Evolutionary conservation across 768 basidiomycete genomes (phyloP), one percentile per base, ranked within the genome.

Genomic region (Mrakia hoshinonis): DNA sequence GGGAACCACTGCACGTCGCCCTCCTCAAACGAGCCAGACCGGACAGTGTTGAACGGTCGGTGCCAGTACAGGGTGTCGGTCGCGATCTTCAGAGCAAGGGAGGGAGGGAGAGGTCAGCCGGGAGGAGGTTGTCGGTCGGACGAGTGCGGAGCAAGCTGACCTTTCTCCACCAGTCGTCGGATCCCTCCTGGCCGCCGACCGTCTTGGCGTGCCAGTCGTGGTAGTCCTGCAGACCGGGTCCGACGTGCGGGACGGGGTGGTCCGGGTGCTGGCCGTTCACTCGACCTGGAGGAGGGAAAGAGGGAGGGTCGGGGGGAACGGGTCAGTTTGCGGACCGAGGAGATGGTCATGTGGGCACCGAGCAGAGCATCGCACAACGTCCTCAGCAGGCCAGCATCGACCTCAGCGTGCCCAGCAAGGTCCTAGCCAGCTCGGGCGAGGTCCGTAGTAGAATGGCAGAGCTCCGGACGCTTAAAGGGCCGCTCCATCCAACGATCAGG

Each of bases 121-220:
- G 18, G 49, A 26, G 26, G n/a, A 36, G 43, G 26, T 52, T 13
- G 34, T 49, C 49, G 22, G 29, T 63, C 31, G 3, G 58, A 54
- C n/a, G 49, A 67, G 24, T 7, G 47, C 24, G 29, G 34, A 62
- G 48, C 10, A 13, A 49, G 47, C 54, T 49, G 47, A 88, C 91
- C 84, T 88, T 86, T 52, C 85, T 85, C 93, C 93, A 97, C 90
- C 90, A 97, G 73, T 83, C 82, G 76, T 97, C 92, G 18, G 86
- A 87, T 75, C 85, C 85, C 67, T 85, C 82, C 68, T 69, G 29
- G 34, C 66, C 66, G 29, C 91, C 93, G 38, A 95, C 77, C 15
- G 91, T 90, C 79, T 85, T 80, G 6, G 82, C 80, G 80, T 94
- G 91, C 29, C 84, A 84, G 9, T 79, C 78, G 73, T 80, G 82